Percentiles rank a stretch among this genome's conserved stretches.
phyloP scores from a whole-genome alignment of 805 yeast genomes.

The Candida oleophila region DNA sequence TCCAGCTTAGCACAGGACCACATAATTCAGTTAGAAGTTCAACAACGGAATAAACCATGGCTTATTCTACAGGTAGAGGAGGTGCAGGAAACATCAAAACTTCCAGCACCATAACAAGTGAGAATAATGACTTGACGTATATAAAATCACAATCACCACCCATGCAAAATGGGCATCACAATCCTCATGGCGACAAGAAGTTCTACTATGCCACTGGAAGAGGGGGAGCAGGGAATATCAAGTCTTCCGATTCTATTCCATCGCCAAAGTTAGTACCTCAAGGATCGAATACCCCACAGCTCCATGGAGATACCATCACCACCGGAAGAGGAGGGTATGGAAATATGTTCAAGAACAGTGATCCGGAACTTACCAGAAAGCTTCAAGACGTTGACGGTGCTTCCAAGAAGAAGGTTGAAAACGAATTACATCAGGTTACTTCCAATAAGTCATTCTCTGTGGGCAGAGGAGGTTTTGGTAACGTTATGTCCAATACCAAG shows the following conservation, averaged over 20 bases:
- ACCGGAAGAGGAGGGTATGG: slow-evolving; percentile 84
- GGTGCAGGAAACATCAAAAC: slow-evolving; percentile 37
- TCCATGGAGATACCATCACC: slow-evolving; percentile 54
- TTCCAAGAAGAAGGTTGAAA: slow-evolving; percentile 16
- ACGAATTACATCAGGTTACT: slow-evolving; percentile 41
- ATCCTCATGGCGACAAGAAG: slow-evolving; percentile 21
- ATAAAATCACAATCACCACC: slow-evolving; percentile 5
- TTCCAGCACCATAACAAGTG: slow-evolving; percentile 16
- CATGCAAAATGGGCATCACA: slow-evolving; percentile 17
- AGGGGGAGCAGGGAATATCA: slow-evolving; percentile 76
- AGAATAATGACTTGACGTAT: slow-evolving; percentile 13
- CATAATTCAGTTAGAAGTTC: neutral
- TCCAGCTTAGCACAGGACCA: no score
- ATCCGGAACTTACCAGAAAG: slow-evolving; percentile 56
- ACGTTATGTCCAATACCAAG: slow-evolving; percentile 41
- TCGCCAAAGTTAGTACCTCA: slow-evolving; percentile 57
- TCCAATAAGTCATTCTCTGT: slow-evolving; percentile 48
- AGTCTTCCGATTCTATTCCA: slow-evolving; percentile 41
- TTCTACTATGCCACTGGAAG: slow-evolving; percentile 65
- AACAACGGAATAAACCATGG: slow-evolving; percentile 12
- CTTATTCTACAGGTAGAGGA: slow-evolving; percentile 37
- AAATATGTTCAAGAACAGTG: slow-evolving; percentile 63
- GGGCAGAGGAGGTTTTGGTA: slow-evolving; percentile 70
- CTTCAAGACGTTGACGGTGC: slow-evolving; percentile 64
- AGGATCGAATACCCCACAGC: slow-evolving; percentile 62